Base-by-base conservation (phyloP, 2,329 filamentous ascomycete species). In the Sordariomycetes sp. region DNA sequence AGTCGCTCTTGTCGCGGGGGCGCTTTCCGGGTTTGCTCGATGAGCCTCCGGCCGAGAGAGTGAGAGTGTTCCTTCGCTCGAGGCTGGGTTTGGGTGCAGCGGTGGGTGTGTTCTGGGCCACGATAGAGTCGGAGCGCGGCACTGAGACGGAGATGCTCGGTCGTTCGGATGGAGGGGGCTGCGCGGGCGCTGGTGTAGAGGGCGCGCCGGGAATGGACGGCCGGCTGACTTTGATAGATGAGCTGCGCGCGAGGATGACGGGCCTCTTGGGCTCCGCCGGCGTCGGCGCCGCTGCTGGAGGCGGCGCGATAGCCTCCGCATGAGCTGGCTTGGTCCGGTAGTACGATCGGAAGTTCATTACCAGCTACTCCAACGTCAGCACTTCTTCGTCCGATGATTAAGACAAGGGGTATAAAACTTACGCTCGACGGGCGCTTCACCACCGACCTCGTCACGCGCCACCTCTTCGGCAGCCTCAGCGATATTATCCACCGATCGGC, bases 401-500 rank as follows among this genome's bases (percentile, higher is more conserved):
- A 22, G 14, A 3, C 43, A 14, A 20, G 16, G n/a, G 35, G 20
- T 25, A 35, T 35, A 46, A 40, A 50, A 63, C 71, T 66, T 65
- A 72, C 72, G 60, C 67, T 69, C 57, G 72, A 70, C 10, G 67
- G 65, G n/a, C 71, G 65, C 60, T 70, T 69, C 58, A 69, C 66
- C 11, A 65, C 63, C 6, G 69, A 66, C 60, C 72, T 69, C 61
- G 70, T 69, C 18, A 68, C 69, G 61, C 65, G 72, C 74, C 74
- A 76, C 10, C 65, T 67, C 63, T 74, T 74, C 10, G 74, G 74
- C 56, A 74, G 65, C 59, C 69, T 69, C 18, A 76, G 59, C 1
- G 73, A 75, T 12, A 76, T 57, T 10, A 76, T 66, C 70, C 72
- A 77, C 55, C 69, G 69, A 52, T 67, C 65, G 14, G 74, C 72